Base-by-base conservation (phyloP, 1,284 basidiomycete genomes). In the Tilletia indica region DNA sequence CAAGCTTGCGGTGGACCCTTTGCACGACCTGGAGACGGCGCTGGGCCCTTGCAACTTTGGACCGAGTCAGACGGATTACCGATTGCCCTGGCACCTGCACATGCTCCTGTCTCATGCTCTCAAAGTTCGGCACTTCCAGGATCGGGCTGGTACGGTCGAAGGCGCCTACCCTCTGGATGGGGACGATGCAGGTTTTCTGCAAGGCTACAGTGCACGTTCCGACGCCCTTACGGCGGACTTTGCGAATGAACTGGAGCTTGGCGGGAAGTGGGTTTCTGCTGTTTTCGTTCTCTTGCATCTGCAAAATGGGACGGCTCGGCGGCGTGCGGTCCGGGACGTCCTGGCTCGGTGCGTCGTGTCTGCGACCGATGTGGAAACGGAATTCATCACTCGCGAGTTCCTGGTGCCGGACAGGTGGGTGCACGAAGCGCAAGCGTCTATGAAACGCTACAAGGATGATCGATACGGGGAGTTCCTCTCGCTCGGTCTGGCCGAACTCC, bases 1-100 rank as follows among this genome's bases (percentile, higher is more conserved):
- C 82, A 89, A 89, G 79, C 87, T 99, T 51, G 80, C 89, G 88
- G 85, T 90, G 88, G 77, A 89, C 86, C 73, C 85, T 12, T 84
- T 85, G 0, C 83, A 87, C 67, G 83, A 87, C 0, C 85, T 89
- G 31, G 88, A 89, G 69, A 73, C 82, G 14, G 86, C 86, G n/a
- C 83, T 89, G 4, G 78, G 85, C 5, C 91, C 94, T 0, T 86
- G 90, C 42, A 92, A 91, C 48, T 93, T 92, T 80, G 89, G 90
- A 0, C 85, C 91, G 0, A 91, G 90, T 12, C 91, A 91, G 0
- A 85, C 90, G 25, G 94, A 97, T 84, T 91, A 90, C 82, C 89
- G 93, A 12, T 86, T 97, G 70, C 88, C 92, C 8, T 99, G 96
- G 96, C 94, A 98, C 85, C 84, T 98, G 39, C 97, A 96, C 83